Conservation (phyloP, 2,329 filamentous ascomycete genomes). For the Pseudogymnoascus sp. region DNA sequence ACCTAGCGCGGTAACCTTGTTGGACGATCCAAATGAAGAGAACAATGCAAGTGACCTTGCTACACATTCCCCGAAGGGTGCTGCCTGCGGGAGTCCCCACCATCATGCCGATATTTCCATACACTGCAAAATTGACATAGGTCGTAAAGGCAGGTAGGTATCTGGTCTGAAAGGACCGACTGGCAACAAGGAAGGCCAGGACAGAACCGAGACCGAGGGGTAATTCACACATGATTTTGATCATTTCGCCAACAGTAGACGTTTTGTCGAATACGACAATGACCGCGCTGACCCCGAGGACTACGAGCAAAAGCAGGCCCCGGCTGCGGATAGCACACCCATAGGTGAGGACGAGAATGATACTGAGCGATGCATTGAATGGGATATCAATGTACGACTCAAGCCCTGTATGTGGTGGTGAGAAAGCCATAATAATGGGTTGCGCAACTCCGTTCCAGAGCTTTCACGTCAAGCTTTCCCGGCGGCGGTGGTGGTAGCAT, state of each 20-base stretch:
- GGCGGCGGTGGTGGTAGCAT: background rate
- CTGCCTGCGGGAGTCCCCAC: constrained; percentile 18
- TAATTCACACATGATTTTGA: constrained; percentile 16
- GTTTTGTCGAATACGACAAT: constrained; percentile 18
- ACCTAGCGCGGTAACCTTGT: constrained; percentile 17
- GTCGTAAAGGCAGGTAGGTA: constrained; percentile 20
- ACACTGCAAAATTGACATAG: constrained; percentile 23
- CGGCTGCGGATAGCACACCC: constrained; percentile 19
- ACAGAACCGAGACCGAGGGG: constrained; percentile 18
- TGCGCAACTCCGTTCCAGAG: background rate
- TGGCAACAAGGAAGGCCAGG: constrained; percentile 16
- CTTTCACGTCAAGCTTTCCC: background rate
- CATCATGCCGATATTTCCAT: constrained; percentile 24
- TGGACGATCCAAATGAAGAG: constrained; percentile 18
- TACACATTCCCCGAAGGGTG: constrained; percentile 22
- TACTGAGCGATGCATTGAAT: constrained; percentile 22
- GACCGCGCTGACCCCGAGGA: constrained; percentile 13
- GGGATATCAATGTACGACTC: constrained; percentile 21
- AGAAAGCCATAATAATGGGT: constrained; percentile 13
- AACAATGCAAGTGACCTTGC: constrained; percentile 16
- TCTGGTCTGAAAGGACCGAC: constrained; percentile 19
- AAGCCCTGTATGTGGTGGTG: constrained; percentile 12
- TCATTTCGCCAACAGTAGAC: constrained; percentile 16
- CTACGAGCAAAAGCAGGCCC: constrained; percentile 16
- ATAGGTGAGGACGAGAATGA: constrained; percentile 22